Conservation (phyloP, 2,329 filamentous ascomycete genomes). For the Aspergillus brasiliensis region DNA sequence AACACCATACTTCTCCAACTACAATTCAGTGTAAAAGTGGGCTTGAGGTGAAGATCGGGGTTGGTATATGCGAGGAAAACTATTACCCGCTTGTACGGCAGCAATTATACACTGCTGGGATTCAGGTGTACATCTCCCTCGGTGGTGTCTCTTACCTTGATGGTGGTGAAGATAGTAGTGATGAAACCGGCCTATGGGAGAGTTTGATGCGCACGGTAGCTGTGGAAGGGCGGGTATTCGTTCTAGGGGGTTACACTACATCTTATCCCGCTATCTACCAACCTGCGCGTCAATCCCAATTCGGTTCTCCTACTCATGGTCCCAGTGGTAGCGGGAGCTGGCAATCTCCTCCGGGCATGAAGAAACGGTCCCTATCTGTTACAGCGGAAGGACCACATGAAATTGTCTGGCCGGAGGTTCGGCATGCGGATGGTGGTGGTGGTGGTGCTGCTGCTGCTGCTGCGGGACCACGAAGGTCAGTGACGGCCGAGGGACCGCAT, state of each 20-base stretch:
- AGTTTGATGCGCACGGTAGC: not conserved
- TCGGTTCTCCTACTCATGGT: too few relatives aligned
- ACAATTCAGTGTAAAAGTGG: not conserved
- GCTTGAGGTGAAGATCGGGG: not conserved
- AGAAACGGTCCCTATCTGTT: not conserved
- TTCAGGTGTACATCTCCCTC: not conserved
- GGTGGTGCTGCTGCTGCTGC: not conserved
- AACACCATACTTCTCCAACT: not conserved
- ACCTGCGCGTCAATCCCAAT: too few relatives aligned
- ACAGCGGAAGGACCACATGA: not conserved
- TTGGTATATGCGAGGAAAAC: not conserved
- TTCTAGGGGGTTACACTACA: not conserved
- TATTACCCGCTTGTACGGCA: not conserved
- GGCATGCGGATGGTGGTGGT: not conserved
- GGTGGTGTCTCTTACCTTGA: not conserved
- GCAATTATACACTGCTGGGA: not conserved
- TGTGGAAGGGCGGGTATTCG: not conserved
- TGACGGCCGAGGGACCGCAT: slow-evolving; percentile 45
- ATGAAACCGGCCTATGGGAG: not conserved
- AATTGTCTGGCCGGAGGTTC: not conserved
- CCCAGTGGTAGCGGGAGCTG: too few relatives aligned
- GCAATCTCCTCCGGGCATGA: not conserved
- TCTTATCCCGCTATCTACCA: not conserved
- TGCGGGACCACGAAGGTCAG: slow-evolving; percentile 21
- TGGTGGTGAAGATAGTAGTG: not conserved